A percentile compares a stretch with the other conserved stretches of the same genome.
Evolutionary conservation across 2,329 filamentous ascomycete genomes (phyloP).

Genomic region (Aspergillus sp.): DNA sequence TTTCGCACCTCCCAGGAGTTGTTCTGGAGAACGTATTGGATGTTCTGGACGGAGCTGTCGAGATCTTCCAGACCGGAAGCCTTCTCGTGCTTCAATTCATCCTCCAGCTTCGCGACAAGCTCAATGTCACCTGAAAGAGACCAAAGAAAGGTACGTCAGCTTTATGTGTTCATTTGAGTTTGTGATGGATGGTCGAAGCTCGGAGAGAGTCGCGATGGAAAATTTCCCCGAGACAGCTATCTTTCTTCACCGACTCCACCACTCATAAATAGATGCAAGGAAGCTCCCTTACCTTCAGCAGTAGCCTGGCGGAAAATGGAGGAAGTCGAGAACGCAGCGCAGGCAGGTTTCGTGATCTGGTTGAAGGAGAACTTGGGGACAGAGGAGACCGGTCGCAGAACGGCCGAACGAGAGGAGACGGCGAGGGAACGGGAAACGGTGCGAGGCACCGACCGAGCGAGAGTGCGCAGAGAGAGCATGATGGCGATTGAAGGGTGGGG

Average conservation of each 20-base stretch:
- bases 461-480: conserved; percentile 68
- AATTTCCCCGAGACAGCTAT: neutral
- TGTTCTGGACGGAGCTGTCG: conserved; percentile 78
- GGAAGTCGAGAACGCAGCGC: conserved; percentile 48
- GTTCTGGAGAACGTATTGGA: conserved; percentile 86
- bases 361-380: conserved; percentile 50
- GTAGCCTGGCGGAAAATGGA: conserved; percentile 40
- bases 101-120: conserved; percentile 79
- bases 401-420: conserved; percentile 44
- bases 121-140: conserved; percentile 63
- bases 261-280: neutral
- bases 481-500: conserved; percentile 3
- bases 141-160: conserved; percentile 3
- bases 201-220: neutral
- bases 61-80: conserved; percentile 72
- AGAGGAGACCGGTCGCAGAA: conserved; percentile 48
- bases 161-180: neutral
- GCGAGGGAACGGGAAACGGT: conserved; percentile 57
- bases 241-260: neutral
- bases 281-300: conserved; percentile 42
- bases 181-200: too few relatives aligned
- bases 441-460: conserved; percentile 67
- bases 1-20: conserved; percentile 69
- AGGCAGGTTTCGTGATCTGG: conserved; percentile 41
- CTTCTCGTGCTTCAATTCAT: conserved; percentile 79